Conservation (phyloP, 441 rosid species). For the Pelargonium cotyledonis region DNA sequence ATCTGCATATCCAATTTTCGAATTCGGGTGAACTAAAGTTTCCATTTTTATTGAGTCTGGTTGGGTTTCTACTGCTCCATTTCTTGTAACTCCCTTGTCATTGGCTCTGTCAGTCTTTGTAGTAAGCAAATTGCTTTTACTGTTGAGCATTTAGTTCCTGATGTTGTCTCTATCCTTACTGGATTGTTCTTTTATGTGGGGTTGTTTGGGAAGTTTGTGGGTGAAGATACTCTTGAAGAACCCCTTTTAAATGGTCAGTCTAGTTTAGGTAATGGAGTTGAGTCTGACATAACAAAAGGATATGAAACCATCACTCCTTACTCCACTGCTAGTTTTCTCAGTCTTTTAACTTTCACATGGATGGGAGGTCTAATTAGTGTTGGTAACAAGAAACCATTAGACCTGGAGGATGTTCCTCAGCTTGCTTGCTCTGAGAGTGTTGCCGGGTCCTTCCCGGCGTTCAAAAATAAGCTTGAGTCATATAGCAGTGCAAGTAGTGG, state of each 20-base stretch:
- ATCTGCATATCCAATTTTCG: conserved; percentile 26
- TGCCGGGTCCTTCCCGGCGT: conserved; percentile 34
- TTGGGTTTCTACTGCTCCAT: conserved; percentile 53
- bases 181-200: conserved; percentile 59
- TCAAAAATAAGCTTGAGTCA: conserved; percentile 41
- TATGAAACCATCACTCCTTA: conserved; percentile 47
- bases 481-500: conserved; percentile 35
- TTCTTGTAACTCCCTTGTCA: conserved; percentile 51
- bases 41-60: conserved; percentile 53
- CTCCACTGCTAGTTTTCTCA: conserved; percentile 51
- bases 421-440: conserved; percentile 50
- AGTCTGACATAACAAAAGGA: conserved; percentile 30
- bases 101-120: conserved; percentile 36
- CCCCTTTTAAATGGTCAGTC: conserved; percentile 48
- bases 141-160: conserved; percentile 36
- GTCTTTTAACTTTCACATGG: conserved; percentile 65
- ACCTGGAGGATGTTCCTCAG: conserved; percentile 82
- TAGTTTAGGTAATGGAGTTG: conserved; percentile 23
- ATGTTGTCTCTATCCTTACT: conserved; percentile 37
- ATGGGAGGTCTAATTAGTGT: conserved; percentile 49
- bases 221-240: conserved; percentile 38
- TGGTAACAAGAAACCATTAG: conserved; percentile 71
- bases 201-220: conserved; percentile 32
- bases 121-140: conserved; percentile 24
- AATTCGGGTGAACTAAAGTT: conserved; percentile 26